Base-by-base conservation (phyloP, 179 eudicot species). In the Drosera spatulata region DNA sequence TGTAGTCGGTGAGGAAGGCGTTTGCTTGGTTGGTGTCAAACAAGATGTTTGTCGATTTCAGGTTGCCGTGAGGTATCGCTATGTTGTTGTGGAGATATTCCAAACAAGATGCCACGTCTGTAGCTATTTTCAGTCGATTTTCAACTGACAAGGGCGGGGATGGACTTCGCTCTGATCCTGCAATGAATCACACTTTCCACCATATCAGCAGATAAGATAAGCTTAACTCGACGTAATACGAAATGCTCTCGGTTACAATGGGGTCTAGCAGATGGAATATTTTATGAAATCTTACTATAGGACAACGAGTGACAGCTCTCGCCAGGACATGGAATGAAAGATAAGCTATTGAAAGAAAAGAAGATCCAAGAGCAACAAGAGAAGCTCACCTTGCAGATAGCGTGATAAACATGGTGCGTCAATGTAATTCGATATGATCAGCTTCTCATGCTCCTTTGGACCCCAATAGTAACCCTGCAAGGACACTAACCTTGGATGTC, bases 391-490 rank as follows among this genome's bases (percentile, higher is more conserved):
- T 62, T 74, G 77, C 59, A 86, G 77, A 68, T 79, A 82, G 64
- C 74, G 63, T 40, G 84, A 85, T 64, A 86, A 75, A 79, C 87
- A 78, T 41, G 84, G 78, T n/a, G 80, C 79, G 66, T 74, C 63
- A 40, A 84, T 64, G 46, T 77, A 86, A 65, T 61, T 68, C 10
- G 95, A 81, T 49, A 86, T 55, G 22, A 86, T 65, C 55, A 86
- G 79, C 78, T 75, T 84, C 77, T 86, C 95, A 46, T 85, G 86
- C 61, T 86, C 85, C 70, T 69, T 84, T 11, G 83, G 80, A 13
- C 95, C 95, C 87, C 90, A 86, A 62, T 84, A 86, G 61, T 74
- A 84, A 15, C 87, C 95, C 55, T 68, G 85, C 39, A 86, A 68
- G 33, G 87, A 69, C 39, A 81, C 85, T 10, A 86, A 67, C 75